Evolutionary conservation across 2,329 filamentous ascomycete genomes (phyloP), one percentile per base, ranked within the genome.

Genomic region (Lizonia empirigonia): DNA sequence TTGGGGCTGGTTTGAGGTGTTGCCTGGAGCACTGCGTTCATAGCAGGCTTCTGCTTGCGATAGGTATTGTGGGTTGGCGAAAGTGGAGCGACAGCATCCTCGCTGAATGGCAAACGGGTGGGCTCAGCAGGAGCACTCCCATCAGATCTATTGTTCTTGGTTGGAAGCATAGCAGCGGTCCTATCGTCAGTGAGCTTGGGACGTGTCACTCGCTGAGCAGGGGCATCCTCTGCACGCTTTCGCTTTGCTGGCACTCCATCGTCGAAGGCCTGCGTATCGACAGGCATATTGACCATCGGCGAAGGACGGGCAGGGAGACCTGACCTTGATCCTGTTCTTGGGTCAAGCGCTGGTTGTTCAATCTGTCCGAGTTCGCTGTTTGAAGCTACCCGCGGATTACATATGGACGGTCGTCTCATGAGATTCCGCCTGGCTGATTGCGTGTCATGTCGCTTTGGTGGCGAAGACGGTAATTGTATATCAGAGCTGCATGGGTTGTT

Each of bases 331-430:
- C 6, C 23, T 13, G 15, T 19, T 3, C n/a, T 20, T 7, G 13
- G 5, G 8, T 13, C 2, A 18, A 45, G 18, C 7, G 7, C 35
- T 15, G 27, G 35, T 19, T 9, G 19, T 13, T 32, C 23, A 2
- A 38, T 10, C 18, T 36, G 39, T 15, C 9, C 37, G 12, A 22
- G 4, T 22, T 50, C 34, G 16, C 41, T 36, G 9, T 13, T 18
- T n/a, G 35, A 42, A 16, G 52, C 23, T 9, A 60, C 34, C 27
- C 54, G 59, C 2, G 60, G 51, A 30, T 63, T 41, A 16, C 56
- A 50, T 8, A 64, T 64, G 5, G 60, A 64, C 5, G 56, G 45
- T 8, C 63, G 50, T 35, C 58, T 60, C 47, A 64, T 55, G 23
- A 65, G 42, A 22, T 54, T 59, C 13, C 41, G 46, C 23, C 59